phyloP scores from a whole-genome alignment of 2,329 filamentous ascomycete genomes.

The Albophoma yamanashiensis region DNA sequence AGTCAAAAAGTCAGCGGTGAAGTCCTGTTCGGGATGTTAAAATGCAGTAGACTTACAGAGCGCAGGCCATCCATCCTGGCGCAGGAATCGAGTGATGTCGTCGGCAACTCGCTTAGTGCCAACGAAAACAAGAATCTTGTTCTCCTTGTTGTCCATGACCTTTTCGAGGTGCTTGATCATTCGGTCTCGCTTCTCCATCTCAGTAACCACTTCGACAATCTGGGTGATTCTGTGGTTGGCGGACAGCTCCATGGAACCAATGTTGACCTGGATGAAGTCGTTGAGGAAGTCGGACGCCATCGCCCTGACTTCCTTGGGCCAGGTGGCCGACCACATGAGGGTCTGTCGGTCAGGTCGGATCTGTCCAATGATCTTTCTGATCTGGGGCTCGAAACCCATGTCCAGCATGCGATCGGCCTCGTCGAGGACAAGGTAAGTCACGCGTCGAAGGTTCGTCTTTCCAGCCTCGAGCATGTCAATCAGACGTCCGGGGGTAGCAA shows the following conservation, averaged over 20 bases:
- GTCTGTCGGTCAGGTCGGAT: slow-evolving; percentile 98
- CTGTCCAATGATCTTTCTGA: slow-evolving; percentile 96
- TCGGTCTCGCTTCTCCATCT: slow-evolving; percentile 93
- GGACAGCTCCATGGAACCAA: slow-evolving; percentile 89
- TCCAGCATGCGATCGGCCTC: slow-evolving; percentile 99
- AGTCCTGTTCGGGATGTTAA: slow-evolving; percentile 17
- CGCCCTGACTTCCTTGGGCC: slow-evolving; percentile 96
- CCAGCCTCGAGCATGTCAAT: slow-evolving; percentile 98
- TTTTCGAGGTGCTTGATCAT: slow-evolving; percentile 98
- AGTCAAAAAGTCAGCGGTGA: slow-evolving; percentile 13
- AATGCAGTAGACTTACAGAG: slow-evolving; percentile 55
- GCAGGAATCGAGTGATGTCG: slow-evolving; percentile 93
- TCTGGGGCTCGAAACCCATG: slow-evolving; percentile 99
- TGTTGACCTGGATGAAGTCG: slow-evolving; percentile 98
- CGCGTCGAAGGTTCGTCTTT: slow-evolving; percentile 95
- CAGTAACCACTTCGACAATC: slow-evolving; percentile 89
- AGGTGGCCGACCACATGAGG: slow-evolving; percentile 99
- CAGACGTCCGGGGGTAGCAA: slow-evolving; percentile 92
- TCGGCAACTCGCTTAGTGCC: slow-evolving; percentile 92
- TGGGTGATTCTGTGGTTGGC: slow-evolving; percentile 98
- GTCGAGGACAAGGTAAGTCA: slow-evolving; percentile 96
- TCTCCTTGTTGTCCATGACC: slow-evolving; percentile 91
- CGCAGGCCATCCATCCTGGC: slow-evolving; percentile 95
- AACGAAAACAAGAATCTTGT: slow-evolving; percentile 94
- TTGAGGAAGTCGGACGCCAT: slow-evolving; percentile 83